phyloP scores from a whole-genome alignment of 1,284 basidiomycete species.

The Melampsora abietis-canadensis region DNA sequence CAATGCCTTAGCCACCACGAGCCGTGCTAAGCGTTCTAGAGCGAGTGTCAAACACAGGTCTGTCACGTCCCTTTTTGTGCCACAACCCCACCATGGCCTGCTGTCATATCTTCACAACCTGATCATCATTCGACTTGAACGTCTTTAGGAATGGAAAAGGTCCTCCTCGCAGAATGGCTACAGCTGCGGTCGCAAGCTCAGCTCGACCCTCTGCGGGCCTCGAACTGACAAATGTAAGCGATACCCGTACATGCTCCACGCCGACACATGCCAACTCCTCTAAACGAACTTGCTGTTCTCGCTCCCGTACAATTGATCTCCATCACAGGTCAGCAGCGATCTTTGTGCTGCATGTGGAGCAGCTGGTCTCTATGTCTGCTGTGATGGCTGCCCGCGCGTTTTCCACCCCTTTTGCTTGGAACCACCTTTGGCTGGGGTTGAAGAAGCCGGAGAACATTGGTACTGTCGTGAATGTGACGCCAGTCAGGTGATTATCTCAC shows the following conservation, averaged over 20 bases:
- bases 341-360: constrained; percentile 15
- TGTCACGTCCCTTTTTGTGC: neutral
- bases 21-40: constrained; percentile 5
- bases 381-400: constrained; percentile 14
- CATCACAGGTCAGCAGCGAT: neutral
- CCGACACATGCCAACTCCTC: neutral
- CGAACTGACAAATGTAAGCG: neutral
- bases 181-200: neutral
- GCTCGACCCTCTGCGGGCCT: neutral
- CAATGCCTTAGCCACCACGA: neutral
- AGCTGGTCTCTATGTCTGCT: constrained; percentile 22
- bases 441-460: constrained; percentile 19
- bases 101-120: neutral
- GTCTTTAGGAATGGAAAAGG: neutral
- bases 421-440: constrained; percentile 10
- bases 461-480: constrained; percentile 13
- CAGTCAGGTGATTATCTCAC: neutral
- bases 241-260: neutral
- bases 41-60: constrained; percentile 11
- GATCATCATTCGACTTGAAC: neutral
- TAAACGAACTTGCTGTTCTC: neutral
- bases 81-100: neutral
- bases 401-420: constrained; percentile 24
- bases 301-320: neutral
- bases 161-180: constrained; percentile 9